Evolutionary conservation across 768 basidiomycete species (phyloP).

Genomic region (Obba rivulosa): DNA sequence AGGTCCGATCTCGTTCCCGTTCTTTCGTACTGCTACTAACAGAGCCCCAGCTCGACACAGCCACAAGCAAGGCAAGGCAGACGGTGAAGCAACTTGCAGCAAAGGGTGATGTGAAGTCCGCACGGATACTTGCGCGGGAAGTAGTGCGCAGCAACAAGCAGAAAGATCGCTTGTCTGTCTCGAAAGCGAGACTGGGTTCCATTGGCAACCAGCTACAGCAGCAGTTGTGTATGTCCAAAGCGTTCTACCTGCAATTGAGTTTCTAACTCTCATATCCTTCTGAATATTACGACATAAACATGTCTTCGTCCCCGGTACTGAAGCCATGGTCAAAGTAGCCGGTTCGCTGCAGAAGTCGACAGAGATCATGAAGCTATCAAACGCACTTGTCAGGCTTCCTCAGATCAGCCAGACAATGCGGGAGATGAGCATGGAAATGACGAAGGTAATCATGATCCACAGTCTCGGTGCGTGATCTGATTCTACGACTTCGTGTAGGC

Average conservation of each 20-base stretch:
- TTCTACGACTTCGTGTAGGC: constrained; percentile 48
- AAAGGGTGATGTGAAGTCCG: constrained; percentile 90
- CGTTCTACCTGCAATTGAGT: not conserved
- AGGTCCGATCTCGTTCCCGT: constrained; percentile 52
- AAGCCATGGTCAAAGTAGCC: constrained; percentile 95
- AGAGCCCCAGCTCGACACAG: constrained; percentile 63
- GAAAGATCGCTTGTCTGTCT: constrained; percentile 85
- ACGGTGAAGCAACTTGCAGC: constrained; percentile 85
- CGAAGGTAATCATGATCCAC: constrained; percentile 54
- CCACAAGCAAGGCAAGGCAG: constrained; percentile 72
- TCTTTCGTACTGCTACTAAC: constrained; percentile 3
- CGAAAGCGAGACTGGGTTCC: constrained; percentile 89
- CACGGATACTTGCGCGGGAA: constrained; percentile 87
- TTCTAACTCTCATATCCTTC: not conserved
- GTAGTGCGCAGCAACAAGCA: constrained; percentile 95
- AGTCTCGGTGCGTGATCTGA: not conserved
- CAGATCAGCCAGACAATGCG: constrained; percentile 92
- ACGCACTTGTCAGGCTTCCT: constrained; percentile 84
- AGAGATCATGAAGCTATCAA: constrained; percentile 99
- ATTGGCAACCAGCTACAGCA: constrained; percentile 86
- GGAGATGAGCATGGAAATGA: constrained; percentile 99
- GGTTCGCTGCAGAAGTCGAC: constrained; percentile 97
- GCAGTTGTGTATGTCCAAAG: constrained; percentile 70
- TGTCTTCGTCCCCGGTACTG: not conserved
- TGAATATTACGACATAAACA: not conserved